Base-by-base conservation (phyloP, 2,329 filamentous ascomycete genomes). In the Hypoxylon sp. region DNA sequence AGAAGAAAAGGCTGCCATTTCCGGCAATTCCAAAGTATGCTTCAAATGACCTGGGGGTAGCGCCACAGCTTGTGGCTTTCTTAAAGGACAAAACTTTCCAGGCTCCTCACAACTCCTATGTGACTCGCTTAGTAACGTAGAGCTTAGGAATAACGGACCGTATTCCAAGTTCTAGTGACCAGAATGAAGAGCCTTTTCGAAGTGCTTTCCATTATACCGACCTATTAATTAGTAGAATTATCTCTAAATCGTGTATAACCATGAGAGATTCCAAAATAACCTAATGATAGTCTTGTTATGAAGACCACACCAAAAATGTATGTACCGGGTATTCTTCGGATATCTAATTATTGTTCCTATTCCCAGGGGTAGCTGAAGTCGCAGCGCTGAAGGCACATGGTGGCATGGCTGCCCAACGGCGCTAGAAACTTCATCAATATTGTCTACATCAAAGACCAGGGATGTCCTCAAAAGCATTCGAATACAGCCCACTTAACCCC, bases 401-500 rank as follows among this genome's bases (percentile, higher is more conserved):
- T 21, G n/a, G 37, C 37, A 11, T 41, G n/a, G n/a, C n/a, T 14
- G 16, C 16, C 19, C 9, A 7, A 7, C 37, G 7, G 37, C 8
- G 12, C 16, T 41, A 19, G 8, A 21, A 41, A 11, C 37, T 19
- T 5, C 6, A 5, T 19, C 7, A n/a, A 1, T 39, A 19, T 8
- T 19, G 14, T 19, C 5, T 6, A 1, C 8, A 41, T 11, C n/a
- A 3, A 41, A 41, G 34, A 39, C 6, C 2, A n/a, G 6, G 21
- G 37, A 45, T 51, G 56, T 32, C 37, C 43, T 32, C 57, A 14
- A 19, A 39, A 29, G 9, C n/a, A 5, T 60, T 60, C 30, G 7
- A 27, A 7, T 74, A 62, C 3, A 54, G 65, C 39, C 16, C 51
- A 3, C 68, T 62, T 9, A 14, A 62, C 47, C 7, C 52, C 32